Evolutionary conservation across 2,329 filamentous ascomycete species (phyloP), one percentile per base, ranked within the genome.

Genomic region (Pseudogymnoascus destructans): DNA sequence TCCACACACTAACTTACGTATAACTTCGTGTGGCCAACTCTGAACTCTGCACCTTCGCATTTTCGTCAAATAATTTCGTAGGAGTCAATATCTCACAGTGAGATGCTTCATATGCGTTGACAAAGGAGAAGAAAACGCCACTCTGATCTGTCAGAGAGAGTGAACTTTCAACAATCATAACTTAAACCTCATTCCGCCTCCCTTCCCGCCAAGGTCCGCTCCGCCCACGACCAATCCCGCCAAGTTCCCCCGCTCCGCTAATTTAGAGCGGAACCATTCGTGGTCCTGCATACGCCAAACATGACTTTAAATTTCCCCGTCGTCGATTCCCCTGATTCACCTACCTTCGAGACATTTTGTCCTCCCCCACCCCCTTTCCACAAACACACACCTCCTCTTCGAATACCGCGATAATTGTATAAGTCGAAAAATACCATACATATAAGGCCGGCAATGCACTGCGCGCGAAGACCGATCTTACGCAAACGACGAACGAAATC

Each of bases 251-350:
- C 38, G 38, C 38, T 23, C 38, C 38, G 38, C 19, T 23, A 13
- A 23, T 23, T 42, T 42, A 21, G 13, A 42, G 38, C 38, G 38
- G 38, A 42, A 42, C 38, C 10, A n/a, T 13, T 23, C 9, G 17
- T 13, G 38, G 23, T 19, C 38, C 38, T 42, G 38, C 38, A 23
- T 42, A 42, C 7, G 38, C 38, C 38, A 42, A 42, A 21, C 38
- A 23, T 42, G 38, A 42, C 38, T 23, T 42, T 42, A 42, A 42
- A 42, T 42, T 42, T 42, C 36, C 38, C 38, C 17, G 38, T 11
- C 38, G 38, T 42, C 38, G 38, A 42, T 23, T 42, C 38, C 38
- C 38, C 38, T 42, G 38, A 42, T 42, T 42, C 38, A 42, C 38
- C 11, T 13, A 23, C 19, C 9, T 42, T 42, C 10, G 11, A 42